phyloP scores from a whole-genome alignment of 192 early-diverging fungal species.

The Coemansia sp. region DNA sequence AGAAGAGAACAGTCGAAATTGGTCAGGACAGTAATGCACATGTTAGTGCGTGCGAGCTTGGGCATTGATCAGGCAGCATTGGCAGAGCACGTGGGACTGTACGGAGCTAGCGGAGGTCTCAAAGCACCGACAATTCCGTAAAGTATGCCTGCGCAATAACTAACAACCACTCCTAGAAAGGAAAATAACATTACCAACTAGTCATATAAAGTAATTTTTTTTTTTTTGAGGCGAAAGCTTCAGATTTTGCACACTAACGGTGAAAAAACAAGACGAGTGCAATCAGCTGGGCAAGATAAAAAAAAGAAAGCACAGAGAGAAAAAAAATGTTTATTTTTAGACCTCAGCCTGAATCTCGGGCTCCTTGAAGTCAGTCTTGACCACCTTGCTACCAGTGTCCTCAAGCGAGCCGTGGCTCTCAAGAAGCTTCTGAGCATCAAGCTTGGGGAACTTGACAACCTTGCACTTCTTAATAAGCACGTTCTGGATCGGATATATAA shows the following conservation, averaged over 20 bases:
- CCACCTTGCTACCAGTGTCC: conserved; percentile 73
- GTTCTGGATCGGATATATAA: conserved; percentile 98
- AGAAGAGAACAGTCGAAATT: not conserved
- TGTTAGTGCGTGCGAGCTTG: not conserved
- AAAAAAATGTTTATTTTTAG: conserved; percentile 35
- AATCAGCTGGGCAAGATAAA: not conserved
- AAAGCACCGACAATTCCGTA: not conserved
- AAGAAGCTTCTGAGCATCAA: conserved; percentile 92
- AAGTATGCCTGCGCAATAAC: not conserved
- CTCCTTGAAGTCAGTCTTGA: conserved; percentile 89
- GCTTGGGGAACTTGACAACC: conserved; percentile 97
- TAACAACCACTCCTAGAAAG: not conserved
- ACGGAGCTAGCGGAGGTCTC: not conserved
- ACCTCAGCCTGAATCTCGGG: conserved; percentile 68
- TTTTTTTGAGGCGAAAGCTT: not conserved
- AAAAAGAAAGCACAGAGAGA: conserved; percentile 12
- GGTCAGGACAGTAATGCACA: not conserved
- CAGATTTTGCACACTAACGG: not conserved
- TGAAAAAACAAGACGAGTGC: not conserved
- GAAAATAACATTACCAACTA: not conserved
- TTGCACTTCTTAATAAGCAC: conserved; percentile 97
- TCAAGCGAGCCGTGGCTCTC: conserved; percentile 90
- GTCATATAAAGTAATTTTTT: not conserved
- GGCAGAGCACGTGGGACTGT: not conserved
- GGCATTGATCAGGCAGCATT: not conserved